Conservation (phyloP, 1,284 basidiomycete species). For the Quambalaria eucalypti region DNA sequence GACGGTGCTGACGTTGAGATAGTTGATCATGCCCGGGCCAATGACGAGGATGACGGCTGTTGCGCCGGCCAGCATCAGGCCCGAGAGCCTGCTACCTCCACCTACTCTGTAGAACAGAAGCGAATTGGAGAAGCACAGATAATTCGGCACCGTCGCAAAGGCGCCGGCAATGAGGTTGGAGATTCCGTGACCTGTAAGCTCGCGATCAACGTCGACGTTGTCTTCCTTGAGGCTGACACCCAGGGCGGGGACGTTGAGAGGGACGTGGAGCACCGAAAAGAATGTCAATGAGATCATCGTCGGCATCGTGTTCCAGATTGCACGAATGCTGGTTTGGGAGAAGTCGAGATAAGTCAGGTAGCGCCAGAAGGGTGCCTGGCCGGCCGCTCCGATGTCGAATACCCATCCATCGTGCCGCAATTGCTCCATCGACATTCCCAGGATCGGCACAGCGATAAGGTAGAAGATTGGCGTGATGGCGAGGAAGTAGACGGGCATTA, state of each 20-base stretch:
- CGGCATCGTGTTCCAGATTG: conserved; percentile 48
- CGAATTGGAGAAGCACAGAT: conserved; percentile 49
- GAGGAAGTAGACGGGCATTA: conserved; percentile 83
- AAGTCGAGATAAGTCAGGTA: conserved; percentile 47
- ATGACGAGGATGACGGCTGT: conserved; percentile 67
- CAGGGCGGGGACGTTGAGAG: conserved; percentile 64
- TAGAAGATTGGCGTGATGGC: conserved; percentile 78
- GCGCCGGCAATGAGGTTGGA: conserved; percentile 77
- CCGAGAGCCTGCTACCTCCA: conserved; percentile 71
- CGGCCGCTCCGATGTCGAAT: conserved; percentile 62
- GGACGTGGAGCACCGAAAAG: conserved; percentile 85
- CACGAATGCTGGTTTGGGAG: conserved; percentile 30
- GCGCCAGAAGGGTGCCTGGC: conserved; percentile 38
- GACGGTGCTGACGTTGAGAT: conserved; percentile 48
- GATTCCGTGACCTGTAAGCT: conserved; percentile 84
- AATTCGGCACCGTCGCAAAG: conserved; percentile 63
- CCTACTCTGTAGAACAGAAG: conserved; percentile 78
- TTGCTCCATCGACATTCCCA: conserved; percentile 57
- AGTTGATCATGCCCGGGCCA: conserved; percentile 57
- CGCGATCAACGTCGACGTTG: conserved; percentile 82
- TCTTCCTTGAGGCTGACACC: conserved; percentile 85
- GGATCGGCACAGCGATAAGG: conserved; percentile 58
- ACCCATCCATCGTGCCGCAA: conserved; percentile 71
- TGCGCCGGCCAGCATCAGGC: conserved; percentile 71
- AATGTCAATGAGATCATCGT: conserved; percentile 57